These are phyloP conservation scores for Colletotrichum tropicicola DNA, from an alignment of 2,329 filamentous ascomycete species.

Conservation along the genomic window DNA sequence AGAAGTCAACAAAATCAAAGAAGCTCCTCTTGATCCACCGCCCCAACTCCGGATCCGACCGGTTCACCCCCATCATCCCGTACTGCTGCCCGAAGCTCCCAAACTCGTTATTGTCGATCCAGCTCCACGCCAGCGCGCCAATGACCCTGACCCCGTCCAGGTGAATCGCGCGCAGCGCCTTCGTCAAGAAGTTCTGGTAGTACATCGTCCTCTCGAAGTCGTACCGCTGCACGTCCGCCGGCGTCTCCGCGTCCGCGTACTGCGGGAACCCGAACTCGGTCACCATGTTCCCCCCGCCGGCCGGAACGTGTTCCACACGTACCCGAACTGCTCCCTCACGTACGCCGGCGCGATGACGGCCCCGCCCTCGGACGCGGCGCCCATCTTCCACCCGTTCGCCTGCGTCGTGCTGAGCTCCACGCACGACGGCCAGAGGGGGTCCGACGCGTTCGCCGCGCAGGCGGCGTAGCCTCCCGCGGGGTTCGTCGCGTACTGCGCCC, in stretches of 20 bases:
- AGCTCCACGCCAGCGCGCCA: conserved; percentile 63
- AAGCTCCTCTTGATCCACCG: conserved; percentile 65
- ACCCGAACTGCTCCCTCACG: conserved; percentile 63
- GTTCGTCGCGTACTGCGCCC: conserved; percentile 54
- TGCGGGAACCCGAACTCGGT: conserved; percentile 68
- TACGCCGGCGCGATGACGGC: conserved; percentile 68
- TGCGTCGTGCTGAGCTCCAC: conserved; percentile 56
- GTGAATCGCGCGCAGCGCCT: conserved; percentile 63
- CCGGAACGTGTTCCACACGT: conserved; percentile 67
- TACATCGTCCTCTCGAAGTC: conserved; percentile 63
- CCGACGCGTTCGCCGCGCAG: conserved; percentile 52
- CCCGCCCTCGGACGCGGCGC: conserved; percentile 63
- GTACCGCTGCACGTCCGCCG: conserved; percentile 54
- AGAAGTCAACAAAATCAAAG: conserved; percentile 65
- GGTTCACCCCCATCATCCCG: conserved; percentile 65
- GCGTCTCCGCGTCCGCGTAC: conserved; percentile 52
- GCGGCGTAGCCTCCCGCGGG: conserved; percentile 53
- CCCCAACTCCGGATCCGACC: conserved; percentile 53
- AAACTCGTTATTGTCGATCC: conserved; percentile 65
- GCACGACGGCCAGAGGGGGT: conserved; percentile 58
- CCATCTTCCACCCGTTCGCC: conserved; percentile 65
- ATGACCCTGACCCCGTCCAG: conserved; percentile 64
- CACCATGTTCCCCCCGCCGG: conserved; percentile 47
- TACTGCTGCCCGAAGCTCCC: conserved; percentile 63
- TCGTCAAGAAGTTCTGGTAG: conserved; percentile 62